Conservation (phyloP, 164 flowering plant species). For the Aristolochia fimbriata region DNA sequence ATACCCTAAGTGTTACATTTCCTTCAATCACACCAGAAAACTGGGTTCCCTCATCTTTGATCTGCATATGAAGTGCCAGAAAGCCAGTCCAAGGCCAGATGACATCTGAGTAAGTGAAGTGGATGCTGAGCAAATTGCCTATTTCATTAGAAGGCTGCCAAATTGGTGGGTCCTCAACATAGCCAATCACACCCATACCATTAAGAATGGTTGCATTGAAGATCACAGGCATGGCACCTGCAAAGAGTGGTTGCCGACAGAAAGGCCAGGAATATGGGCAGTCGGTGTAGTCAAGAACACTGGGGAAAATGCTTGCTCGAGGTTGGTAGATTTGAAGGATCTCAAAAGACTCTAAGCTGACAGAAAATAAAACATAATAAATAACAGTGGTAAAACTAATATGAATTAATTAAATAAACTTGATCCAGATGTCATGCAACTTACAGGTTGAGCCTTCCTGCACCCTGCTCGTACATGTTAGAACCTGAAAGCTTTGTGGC, state of each 20-base stretch:
- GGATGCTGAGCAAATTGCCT: slow-evolving; percentile 86
- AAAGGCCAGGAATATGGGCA: slow-evolving; percentile 99
- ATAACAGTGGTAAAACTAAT: background rate
- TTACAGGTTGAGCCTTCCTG: slow-evolving; percentile 96
- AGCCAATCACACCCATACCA: slow-evolving; percentile 97
- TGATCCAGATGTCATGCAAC: slow-evolving; percentile 13
- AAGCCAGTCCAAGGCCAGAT: slow-evolving; percentile 99
- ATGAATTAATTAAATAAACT: background rate
- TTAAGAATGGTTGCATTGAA: slow-evolving; percentile 90
- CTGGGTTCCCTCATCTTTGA: slow-evolving; percentile 86
- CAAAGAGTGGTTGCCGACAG: slow-evolving; percentile 97
- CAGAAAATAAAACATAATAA: slow-evolving; percentile 8
- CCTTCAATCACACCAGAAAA: slow-evolving; percentile 91
- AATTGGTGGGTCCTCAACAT: slow-evolving; percentile 60
- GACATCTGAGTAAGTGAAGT: slow-evolving; percentile 71
- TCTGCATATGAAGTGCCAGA: slow-evolving; percentile 90
- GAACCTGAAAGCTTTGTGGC: slow-evolving; percentile 97
- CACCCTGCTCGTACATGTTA: slow-evolving; percentile 98
- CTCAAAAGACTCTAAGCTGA: slow-evolving; percentile 89
- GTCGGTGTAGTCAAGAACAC: slow-evolving; percentile 73
- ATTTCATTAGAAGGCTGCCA: slow-evolving; percentile 84
- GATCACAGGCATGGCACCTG: slow-evolving; percentile 98
- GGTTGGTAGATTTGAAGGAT: slow-evolving; percentile 80
- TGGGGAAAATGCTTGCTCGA: slow-evolving; percentile 90
- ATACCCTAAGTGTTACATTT: slow-evolving; percentile 64